These are phyloP conservation scores for Xylariaceae sp. DNA, from an alignment of 2,329 filamentous ascomycete genomes.

Conservation along the genomic window DNA sequence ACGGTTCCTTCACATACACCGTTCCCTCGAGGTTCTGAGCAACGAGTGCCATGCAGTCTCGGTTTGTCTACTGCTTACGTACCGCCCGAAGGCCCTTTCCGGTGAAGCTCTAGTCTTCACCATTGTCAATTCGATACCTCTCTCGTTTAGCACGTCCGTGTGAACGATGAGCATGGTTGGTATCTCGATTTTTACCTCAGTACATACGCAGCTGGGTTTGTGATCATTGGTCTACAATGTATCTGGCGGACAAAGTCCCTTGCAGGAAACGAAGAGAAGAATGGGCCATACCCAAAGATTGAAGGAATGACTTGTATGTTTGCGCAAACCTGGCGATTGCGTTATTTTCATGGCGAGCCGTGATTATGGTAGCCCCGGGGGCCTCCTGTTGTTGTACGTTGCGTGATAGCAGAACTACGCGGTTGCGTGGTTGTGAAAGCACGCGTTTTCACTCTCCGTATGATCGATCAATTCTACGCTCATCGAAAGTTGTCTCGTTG, in stretches of 20 bases:
- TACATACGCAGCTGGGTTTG: conserved; percentile 17
- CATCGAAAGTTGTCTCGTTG: not conserved
- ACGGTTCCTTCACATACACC: not conserved
- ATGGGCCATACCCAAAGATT: conserved; percentile 16
- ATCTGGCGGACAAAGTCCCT: conserved; percentile 24
- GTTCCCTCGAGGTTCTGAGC: conserved; percentile 8
- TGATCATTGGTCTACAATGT: conserved; percentile 19
- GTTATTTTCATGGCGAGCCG: conserved; percentile 17
- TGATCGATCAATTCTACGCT: not conserved
- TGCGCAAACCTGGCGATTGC: conserved; percentile 17
- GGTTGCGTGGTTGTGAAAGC: conserved; percentile 6
- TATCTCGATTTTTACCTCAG: conserved; percentile 18
- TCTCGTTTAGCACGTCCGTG: conserved; percentile 20
- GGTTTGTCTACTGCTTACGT: conserved; percentile 8
- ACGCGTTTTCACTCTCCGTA: not conserved
- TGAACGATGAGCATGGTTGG: conserved; percentile 26
- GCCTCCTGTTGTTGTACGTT: conserved; percentile 13
- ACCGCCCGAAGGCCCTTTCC: conserved; percentile 8
- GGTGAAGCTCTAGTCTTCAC: conserved; percentile 4
- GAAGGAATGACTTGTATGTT: conserved; percentile 14
- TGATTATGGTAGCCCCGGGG: conserved; percentile 16
- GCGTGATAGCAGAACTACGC: conserved; percentile 18
- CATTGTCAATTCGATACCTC: conserved; percentile 24
- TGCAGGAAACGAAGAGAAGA: conserved; percentile 15
- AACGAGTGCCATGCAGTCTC: not conserved